Conservation (phyloP, 73 alveolate species). For the Tetrahymena malaccensis region DNA sequence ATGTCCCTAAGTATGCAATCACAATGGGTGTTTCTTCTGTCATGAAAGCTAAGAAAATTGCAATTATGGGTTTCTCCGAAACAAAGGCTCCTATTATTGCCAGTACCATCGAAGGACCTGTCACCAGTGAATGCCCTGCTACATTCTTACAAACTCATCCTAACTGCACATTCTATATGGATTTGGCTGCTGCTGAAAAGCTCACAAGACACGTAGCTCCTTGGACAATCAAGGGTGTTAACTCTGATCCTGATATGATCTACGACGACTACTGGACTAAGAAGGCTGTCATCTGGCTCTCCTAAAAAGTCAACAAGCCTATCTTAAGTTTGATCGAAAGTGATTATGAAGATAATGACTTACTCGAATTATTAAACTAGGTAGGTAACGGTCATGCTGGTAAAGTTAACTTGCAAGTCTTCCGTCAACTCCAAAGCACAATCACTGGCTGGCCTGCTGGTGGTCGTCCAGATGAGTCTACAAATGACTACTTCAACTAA, state of each 20-base stretch:
- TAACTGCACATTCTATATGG: constrained; percentile 16
- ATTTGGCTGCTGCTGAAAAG: constrained; percentile 37
- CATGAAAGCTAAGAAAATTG: constrained; percentile 50
- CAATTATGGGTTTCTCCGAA: constrained; percentile 62
- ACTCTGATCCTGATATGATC: constrained; percentile 17
- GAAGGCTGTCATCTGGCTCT: constrained; percentile 52
- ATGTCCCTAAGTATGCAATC: constrained; percentile 78
- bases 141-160: constrained; percentile 57
- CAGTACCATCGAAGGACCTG: constrained; percentile 51
- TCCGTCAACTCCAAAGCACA: constrained; percentile 1
- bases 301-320: constrained; percentile 24
- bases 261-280: constrained; percentile 19
- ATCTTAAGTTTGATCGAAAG: constrained; percentile 30
- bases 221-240: constrained; percentile 42
- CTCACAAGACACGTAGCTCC: constrained; percentile 38
- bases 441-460: constrained; percentile 67
- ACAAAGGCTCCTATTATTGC: constrained; percentile 58
- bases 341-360: constrained; percentile 47
- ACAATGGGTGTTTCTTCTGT: constrained; percentile 79
- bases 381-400: constrained; percentile 37
- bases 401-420: constrained; percentile 31
- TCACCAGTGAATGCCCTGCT: constrained; percentile 53
- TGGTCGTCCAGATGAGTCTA: constrained; percentile 42
- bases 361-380: constrained; percentile 26
- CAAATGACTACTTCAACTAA: constrained; percentile 11